Conservation (phyloP, 148 eudicot genomes). For the Fagopyrum esculentum region DNA sequence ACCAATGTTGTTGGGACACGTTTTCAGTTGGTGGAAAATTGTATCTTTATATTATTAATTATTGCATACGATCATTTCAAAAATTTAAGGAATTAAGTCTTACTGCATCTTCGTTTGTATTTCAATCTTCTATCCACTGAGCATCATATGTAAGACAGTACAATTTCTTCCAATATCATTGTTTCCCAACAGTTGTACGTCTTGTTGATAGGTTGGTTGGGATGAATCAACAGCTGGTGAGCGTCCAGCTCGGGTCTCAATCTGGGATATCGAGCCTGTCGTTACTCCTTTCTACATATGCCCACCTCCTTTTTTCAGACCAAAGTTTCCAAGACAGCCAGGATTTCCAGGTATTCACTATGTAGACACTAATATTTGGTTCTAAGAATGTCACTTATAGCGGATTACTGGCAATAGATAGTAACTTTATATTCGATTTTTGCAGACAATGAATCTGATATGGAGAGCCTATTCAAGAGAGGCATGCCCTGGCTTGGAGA, state of each 20-base stretch:
- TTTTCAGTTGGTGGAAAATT: background rate
- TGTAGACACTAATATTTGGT: background rate
- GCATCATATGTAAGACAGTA: background rate
- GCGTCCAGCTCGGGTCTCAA: conserved; percentile 88
- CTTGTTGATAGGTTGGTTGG: conserved; percentile 82
- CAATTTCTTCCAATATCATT: background rate
- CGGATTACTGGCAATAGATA: background rate
- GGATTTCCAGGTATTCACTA: conserved; percentile 62
- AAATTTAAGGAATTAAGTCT: background rate
- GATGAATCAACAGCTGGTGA: conserved; percentile 98
- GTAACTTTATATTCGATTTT: conserved; percentile 12
- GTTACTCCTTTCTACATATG: conserved; percentile 95
- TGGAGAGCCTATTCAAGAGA: conserved; percentile 62
- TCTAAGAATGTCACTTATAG: background rate
- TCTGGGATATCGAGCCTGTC: conserved; percentile 96
- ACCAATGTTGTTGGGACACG: background rate
- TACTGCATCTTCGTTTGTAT: no score
- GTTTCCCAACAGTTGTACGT: background rate
- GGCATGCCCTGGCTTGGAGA: conserved; percentile 93
- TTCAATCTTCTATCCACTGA: background rate
- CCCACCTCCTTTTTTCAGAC: conserved; percentile 97
- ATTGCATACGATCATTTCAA: background rate
- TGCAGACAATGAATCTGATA: conserved; percentile 70
- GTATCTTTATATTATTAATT: no score
- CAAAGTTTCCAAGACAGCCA: conserved; percentile 74